Base-by-base conservation (phyloP, 2,329 filamentous ascomycete genomes). In the Diaporthe eres region DNA sequence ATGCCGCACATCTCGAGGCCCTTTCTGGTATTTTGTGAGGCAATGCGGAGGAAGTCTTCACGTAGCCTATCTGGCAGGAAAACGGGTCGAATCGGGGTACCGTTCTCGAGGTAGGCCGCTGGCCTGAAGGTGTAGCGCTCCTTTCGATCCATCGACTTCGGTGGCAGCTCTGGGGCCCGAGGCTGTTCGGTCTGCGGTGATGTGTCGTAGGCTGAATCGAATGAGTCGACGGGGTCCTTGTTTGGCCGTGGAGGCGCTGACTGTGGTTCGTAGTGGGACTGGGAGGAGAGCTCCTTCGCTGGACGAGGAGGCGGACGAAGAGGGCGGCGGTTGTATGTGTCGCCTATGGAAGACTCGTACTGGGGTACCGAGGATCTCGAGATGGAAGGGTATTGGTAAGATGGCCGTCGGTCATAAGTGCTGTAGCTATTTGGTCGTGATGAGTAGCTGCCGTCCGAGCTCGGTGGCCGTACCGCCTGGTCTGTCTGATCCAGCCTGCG, bases 1-100 rank as follows among this genome's bases (percentile, higher is more conserved):
- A 99, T 96, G 49, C 96, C 97, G 82, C 97, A 98, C 79, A 97
- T 98, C 85, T 99, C 97, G 25, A 98, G 89, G 49, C 97, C 97
- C 4, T 88, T 88, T 42, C 86, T 86, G 0, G 97, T 99, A 82
- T 99, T 98, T 25, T 90, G 85, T 0, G 90, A 85, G 0, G 96
- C 96, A 42, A 95, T 86, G 4, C 90, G 85, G 25, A 98, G 88
- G 82, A 99, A 99, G 8, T 89, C 87, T 3, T 88, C 85, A 39
- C 95, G 94, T 1, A 99, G 89, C 17, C 90, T 89, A 0, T 91
- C 90, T 0, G 97, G 96, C 1, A 99, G 88, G 82, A 98, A 98
- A 47, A 99, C 88, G 0, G 96, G 95, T 47, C 97, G 93, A 9
- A 99, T 90, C 0, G 96, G 94, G 8, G 92, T 91, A 25, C 96